Evolutionary conservation across 2,329 filamentous ascomycete genomes (phyloP).

Genomic region (Aspergillus hiratsukae): DNA sequence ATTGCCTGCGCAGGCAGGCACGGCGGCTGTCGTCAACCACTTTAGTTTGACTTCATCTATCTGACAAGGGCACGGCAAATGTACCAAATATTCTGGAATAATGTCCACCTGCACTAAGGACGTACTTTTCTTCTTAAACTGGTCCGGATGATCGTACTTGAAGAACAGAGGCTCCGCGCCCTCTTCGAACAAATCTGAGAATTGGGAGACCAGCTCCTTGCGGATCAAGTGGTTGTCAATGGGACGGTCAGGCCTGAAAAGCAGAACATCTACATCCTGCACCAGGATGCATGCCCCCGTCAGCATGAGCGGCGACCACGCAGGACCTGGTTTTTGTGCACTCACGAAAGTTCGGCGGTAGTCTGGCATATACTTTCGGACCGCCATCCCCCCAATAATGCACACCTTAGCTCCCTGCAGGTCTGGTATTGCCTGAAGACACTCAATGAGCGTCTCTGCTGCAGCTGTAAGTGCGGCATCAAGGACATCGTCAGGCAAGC

Average conservation of each 20-base stretch:
- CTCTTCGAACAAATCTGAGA: background rate
- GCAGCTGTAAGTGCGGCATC: background rate
- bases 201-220: background rate
- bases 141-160: background rate
- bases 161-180: background rate
- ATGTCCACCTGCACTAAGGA: background rate
- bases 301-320: background rate
- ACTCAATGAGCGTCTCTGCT: background rate
- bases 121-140: too few species aligned
- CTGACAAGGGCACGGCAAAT: background rate
- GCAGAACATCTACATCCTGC: background rate
- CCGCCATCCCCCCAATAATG: background rate
- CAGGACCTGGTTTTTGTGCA: background rate
- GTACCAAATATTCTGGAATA: background rate
- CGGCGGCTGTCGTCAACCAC: background rate
- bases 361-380: background rate
- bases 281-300: background rate
- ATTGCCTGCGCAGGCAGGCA: background rate
- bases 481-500: background rate
- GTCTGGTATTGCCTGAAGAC: background rate
- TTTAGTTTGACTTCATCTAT: background rate
- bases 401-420: background rate
- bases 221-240: background rate
- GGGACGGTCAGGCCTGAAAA: background rate
- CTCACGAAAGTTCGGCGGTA: background rate